Conservation (phyloP, 768 basidiomycete genomes). For the Panellus pusillus region DNA sequence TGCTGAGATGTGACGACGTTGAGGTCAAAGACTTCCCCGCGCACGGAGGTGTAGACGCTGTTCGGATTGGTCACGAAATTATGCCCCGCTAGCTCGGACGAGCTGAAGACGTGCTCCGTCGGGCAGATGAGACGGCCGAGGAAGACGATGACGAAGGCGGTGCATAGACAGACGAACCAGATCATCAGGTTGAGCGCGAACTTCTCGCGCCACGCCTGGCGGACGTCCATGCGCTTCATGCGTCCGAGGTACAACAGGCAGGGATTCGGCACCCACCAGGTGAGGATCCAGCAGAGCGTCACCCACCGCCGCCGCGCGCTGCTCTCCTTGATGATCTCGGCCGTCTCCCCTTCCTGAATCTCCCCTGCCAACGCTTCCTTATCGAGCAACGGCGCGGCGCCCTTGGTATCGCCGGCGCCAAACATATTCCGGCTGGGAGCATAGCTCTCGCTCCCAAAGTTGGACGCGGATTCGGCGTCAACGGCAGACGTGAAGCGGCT, state of each 20-base stretch:
- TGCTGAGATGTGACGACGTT: conserved; percentile 67
- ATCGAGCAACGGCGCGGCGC: conserved; percentile 46
- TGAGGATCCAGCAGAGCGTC: conserved; percentile 81
- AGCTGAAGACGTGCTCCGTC: conserved; percentile 87
- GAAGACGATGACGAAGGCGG: conserved; percentile 90
- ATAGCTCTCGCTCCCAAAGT: conserved; percentile 89
- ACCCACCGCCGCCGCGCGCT: conserved; percentile 87
- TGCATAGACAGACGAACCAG: conserved; percentile 88
- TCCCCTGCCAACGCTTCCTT: conserved; percentile 87
- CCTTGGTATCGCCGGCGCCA: conserved; percentile 75
- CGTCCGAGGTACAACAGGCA: conserved; percentile 72
- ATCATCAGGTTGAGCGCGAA: conserved; percentile 93
- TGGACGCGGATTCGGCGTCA: conserved; percentile 70
- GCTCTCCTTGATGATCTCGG: conserved; percentile 83
- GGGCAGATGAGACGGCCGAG: conserved; percentile 91
- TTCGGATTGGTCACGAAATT: conserved; percentile 62
- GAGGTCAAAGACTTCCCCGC: conserved; percentile 95
- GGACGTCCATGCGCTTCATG: conserved; percentile 93
- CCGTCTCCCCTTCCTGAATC: conserved; percentile 83
- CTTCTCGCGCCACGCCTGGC: conserved; percentile 98
- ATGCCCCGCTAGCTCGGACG: conserved; percentile 72
- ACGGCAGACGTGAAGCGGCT: conserved; percentile 71
- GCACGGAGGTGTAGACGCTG: conserved; percentile 78
- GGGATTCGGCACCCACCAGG: conserved; percentile 86
- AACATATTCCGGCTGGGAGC: conserved; percentile 97